These are phyloP conservation scores for Tuber calosporum DNA, from an alignment of 495 filamentous ascomycete genomes.

Conservation along the genomic window DNA sequence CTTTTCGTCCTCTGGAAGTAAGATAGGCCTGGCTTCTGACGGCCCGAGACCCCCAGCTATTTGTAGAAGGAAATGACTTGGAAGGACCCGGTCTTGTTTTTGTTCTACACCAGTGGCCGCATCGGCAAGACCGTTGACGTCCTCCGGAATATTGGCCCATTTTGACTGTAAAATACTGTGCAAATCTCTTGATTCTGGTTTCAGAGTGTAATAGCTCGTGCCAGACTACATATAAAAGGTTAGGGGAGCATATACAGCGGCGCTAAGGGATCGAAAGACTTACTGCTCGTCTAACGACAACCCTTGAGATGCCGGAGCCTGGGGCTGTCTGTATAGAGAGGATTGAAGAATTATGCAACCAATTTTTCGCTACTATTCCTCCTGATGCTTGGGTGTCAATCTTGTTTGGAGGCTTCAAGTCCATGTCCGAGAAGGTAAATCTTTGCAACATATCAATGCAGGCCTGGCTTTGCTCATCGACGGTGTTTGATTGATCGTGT, in stretches of 20 bases:
- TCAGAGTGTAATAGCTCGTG: conserved; percentile 40
- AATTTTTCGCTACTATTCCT: conserved; percentile 61
- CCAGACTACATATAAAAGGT: conserved; percentile 25
- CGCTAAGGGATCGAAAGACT: conserved; percentile 11
- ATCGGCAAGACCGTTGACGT: conserved; percentile 5
- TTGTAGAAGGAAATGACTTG: conserved; percentile 78
- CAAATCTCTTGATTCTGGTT: conserved; percentile 35
- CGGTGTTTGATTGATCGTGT: conserved; percentile 61
- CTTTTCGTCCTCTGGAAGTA: conserved; percentile 73
- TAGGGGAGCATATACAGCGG: neutral
- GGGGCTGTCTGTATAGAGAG: conserved; percentile 75
- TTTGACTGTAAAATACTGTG: conserved; percentile 28
- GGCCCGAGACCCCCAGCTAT: conserved; percentile 63
- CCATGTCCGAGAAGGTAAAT: conserved; percentile 76
- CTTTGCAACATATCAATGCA: conserved; percentile 95
- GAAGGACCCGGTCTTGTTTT: conserved; percentile 50
- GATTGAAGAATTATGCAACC: conserved; percentile 81
- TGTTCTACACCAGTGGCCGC: conserved; percentile 13
- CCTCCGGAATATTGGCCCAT: conserved; percentile 25
- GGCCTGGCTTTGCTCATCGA: conserved; percentile 89
- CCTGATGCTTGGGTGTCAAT: conserved; percentile 32
- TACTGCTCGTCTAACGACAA: conserved; percentile 40
- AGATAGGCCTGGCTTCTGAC: conserved; percentile 60
- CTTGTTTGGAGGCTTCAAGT: conserved; percentile 42
- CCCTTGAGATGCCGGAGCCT: conserved; percentile 53